Conservation (phyloP, 164 flowering plant genomes). For the Tinospora cordifolia region DNA sequence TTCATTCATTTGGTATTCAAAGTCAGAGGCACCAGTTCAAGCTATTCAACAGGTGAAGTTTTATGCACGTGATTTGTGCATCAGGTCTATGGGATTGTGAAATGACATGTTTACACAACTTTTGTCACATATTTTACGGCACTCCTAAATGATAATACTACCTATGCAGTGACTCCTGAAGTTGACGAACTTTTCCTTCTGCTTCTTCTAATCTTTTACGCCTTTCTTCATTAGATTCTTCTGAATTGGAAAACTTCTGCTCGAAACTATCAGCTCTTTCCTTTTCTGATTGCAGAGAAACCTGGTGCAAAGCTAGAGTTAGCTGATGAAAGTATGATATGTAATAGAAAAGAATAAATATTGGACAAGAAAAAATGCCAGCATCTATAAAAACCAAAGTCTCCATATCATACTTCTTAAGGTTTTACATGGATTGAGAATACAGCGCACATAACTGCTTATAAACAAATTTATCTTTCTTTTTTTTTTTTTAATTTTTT, state of each 20-base stretch:
- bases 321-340: background rate
- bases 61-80: background rate
- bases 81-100: background rate
- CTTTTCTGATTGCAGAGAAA: slow-evolving; percentile 41
- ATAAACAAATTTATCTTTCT: background rate
- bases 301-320: slow-evolving; percentile 27
- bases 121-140: background rate
- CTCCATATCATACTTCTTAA: background rate
- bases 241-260: slow-evolving; percentile 41
- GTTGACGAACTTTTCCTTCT: slow-evolving; percentile 58
- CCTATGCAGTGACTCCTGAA: slow-evolving; percentile 71
- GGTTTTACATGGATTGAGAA: background rate
- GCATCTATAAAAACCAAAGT: background rate
- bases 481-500: no score
- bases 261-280: slow-evolving; percentile 49
- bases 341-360: background rate
- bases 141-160: slow-evolving; percentile 9
- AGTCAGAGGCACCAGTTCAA: no score
- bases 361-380: background rate
- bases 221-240: slow-evolving; percentile 49
- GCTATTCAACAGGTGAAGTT: no score
- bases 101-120: background rate
- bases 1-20: no score
- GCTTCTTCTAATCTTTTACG: slow-evolving; percentile 58
- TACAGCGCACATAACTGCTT: background rate